These are phyloP conservation scores for Cenococcum geophilum DNA, from an alignment of 495 filamentous ascomycete species.

Conservation along the genomic window DNA sequence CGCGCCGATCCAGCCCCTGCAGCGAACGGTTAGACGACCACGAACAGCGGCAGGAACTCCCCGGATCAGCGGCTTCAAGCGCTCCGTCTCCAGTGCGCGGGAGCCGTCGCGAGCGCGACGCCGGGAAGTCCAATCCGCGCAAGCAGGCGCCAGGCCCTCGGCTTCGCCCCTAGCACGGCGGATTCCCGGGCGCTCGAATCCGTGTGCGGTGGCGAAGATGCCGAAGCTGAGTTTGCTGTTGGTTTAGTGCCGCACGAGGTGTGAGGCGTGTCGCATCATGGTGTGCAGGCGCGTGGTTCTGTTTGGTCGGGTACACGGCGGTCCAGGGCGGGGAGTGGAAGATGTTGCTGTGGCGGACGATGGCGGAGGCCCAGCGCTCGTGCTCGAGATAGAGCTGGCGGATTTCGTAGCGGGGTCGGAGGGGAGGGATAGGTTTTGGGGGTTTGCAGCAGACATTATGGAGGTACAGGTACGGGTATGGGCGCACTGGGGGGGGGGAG, in stretches of 20 bases:
- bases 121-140: no score
- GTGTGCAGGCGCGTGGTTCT: conserved; percentile 28
- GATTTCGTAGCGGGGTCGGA: conserved; percentile 37
- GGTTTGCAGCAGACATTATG: no score
- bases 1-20: conserved; percentile 25
- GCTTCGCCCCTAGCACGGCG: conserved; percentile 11
- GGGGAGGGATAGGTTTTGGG: conserved; percentile 27
- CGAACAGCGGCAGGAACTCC: no score
- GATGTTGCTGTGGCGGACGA: conserved; percentile 39
- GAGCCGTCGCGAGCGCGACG: no score
- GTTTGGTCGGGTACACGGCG: conserved; percentile 31
- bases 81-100: no score
- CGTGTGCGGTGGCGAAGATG: conserved; percentile 45
- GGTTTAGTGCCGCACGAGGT: conserved; percentile 36
- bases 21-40: no score
- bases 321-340: conserved; percentile 40
- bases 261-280: conserved; percentile 12
- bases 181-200: conserved; percentile 38
- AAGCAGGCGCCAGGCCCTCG: no score
- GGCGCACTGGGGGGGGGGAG: no score
- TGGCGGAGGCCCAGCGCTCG: conserved; percentile 37
- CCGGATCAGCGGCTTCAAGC: no score
- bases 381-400: conserved; percentile 38
- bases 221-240: conserved; percentile 41
- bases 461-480: no score